phyloP scores from a whole-genome alignment of 2,329 filamentous ascomycete genomes.

The Trichoderma breve region DNA sequence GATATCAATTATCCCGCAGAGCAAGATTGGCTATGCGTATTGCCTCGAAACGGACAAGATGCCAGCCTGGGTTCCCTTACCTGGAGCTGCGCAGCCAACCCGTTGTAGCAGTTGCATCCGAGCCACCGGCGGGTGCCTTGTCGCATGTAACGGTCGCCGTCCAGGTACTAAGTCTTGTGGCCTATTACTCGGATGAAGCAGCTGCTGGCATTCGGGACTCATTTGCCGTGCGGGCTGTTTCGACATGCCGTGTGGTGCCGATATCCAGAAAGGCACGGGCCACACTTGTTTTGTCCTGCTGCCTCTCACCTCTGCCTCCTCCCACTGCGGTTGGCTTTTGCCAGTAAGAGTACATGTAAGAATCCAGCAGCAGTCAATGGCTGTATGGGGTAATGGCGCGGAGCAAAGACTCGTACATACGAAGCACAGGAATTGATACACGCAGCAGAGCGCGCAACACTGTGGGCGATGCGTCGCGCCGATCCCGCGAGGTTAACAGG shows the following conservation, averaged over 20 bases:
- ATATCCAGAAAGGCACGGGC: slow-evolving; percentile 16
- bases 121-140: neutral
- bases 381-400: neutral
- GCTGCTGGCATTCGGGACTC: slow-evolving; percentile 10
- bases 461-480: neutral
- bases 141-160: neutral
- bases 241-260: slow-evolving; percentile 12
- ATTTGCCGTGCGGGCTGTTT: slow-evolving; percentile 12
- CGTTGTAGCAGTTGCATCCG: neutral
- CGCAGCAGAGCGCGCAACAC: neutral
- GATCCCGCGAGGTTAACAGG: slow-evolving; percentile 13
- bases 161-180: neutral
- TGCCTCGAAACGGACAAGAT: slow-evolving; percentile 4
- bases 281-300: slow-evolving; percentile 10
- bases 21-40: neutral
- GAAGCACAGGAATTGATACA: neutral
- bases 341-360: neutral
- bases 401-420: neutral
- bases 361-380: neutral
- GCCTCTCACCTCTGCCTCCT: neutral
- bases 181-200: neutral
- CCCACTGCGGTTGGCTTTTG: neutral
- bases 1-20: neutral
- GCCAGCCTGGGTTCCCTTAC: neutral
- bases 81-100: neutral